A percentile compares a stretch with the other conserved stretches of the same genome.
Conservation (phyloP, 495 filamentous ascomycete genomes). For the Neurospora sp. region DNA sequence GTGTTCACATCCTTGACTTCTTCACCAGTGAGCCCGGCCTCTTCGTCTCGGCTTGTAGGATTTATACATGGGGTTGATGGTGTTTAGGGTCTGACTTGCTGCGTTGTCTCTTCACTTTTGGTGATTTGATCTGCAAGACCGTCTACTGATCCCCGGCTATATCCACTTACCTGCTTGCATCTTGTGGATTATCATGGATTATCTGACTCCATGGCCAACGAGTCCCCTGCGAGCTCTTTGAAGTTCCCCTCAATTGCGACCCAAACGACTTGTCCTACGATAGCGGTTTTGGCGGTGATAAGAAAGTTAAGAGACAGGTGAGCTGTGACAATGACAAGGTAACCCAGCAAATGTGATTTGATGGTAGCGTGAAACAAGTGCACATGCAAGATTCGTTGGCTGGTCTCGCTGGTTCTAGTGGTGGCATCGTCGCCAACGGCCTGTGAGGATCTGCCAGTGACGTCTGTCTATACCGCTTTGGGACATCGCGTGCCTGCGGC, state of each 20-base stretch:
- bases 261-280: neutral
- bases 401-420: neutral
- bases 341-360: neutral
- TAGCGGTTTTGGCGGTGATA: neutral
- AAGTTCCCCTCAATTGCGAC: neutral
- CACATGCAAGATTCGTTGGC: neutral
- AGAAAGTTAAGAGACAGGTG: neutral
- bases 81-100: neutral
- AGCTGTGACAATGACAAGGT: neutral
- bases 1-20: slow-evolving; percentile 92
- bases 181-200: neutral
- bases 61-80: neutral
- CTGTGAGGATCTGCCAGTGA: neutral
- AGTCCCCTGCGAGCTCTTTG: neutral
- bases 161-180: neutral
- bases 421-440: neutral
- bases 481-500: neutral
- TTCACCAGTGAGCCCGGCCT: slow-evolving; percentile 73
- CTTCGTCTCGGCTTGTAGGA: slow-evolving; percentile 46
- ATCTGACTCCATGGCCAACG: neutral
- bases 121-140: neutral
- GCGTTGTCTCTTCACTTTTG: neutral
- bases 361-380: neutral
- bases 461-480: neutral
- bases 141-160: neutral